A percentile compares a stretch with the other conserved stretches of the same genome.
These are phyloP conservation scores for Sporothrix pseudoabietina DNA, from an alignment of 2,329 filamentous ascomycete species.

Conservation along the genomic window DNA sequence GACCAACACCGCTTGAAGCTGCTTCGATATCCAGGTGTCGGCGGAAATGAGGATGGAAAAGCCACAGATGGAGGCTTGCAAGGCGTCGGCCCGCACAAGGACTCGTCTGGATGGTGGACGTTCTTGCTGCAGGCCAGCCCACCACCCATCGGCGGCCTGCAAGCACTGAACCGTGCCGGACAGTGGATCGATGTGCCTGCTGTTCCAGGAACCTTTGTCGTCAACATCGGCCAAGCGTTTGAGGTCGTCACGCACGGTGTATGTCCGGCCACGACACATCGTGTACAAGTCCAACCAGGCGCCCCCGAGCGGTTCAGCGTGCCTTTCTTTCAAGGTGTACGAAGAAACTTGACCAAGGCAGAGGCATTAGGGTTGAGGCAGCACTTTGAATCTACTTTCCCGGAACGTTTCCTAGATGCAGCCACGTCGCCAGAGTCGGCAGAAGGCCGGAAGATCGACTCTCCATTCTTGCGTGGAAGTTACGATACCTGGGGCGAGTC, in stretches of 20 bases:
- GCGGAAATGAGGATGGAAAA: background rate
- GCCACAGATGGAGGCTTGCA: slow-evolving; percentile 41
- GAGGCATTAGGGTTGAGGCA: slow-evolving; percentile 47
- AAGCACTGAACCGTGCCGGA: slow-evolving; percentile 53
- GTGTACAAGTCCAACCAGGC: slow-evolving; percentile 45
- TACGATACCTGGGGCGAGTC: slow-evolving; percentile 60
- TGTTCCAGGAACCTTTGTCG: slow-evolving; percentile 54
- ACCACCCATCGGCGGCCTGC: slow-evolving; percentile 52
- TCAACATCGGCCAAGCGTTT: slow-evolving; percentile 62
- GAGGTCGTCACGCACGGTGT: slow-evolving; percentile 58
- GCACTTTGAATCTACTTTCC: slow-evolving; percentile 39
- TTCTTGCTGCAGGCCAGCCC: slow-evolving; percentile 63
- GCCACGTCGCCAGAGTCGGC: slow-evolving; percentile 38
- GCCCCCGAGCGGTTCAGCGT: slow-evolving; percentile 47
- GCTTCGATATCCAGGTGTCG: slow-evolving; percentile 52
- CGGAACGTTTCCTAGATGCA: background rate
- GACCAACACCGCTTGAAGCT: slow-evolving; percentile 63
- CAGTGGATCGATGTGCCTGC: slow-evolving; percentile 55
- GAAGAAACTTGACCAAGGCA: slow-evolving; percentile 48
- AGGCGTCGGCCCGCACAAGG: slow-evolving; percentile 64
- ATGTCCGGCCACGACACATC: slow-evolving; percentile 56
- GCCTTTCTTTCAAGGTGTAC: slow-evolving; percentile 54
- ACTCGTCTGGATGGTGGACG: slow-evolving; percentile 65
- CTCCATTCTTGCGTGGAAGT: slow-evolving; percentile 51
- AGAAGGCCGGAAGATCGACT: slow-evolving; percentile 48